These are phyloP conservation scores for Seiridium unicorne DNA, from an alignment of 2,329 filamentous ascomycete species.

Conservation along the genomic window DNA sequence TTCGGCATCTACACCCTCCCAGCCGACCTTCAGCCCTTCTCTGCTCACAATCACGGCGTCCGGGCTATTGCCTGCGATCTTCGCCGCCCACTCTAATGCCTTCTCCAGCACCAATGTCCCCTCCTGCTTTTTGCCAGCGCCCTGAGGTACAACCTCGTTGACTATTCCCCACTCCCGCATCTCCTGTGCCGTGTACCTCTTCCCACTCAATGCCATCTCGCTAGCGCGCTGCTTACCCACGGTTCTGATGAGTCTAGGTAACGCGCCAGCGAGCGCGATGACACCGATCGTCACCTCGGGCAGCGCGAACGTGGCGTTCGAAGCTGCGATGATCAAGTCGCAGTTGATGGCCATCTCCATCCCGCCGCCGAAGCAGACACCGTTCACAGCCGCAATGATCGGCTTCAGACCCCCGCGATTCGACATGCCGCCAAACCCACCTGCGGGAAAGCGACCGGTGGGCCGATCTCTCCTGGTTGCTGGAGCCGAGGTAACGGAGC, in stretches of 20 bases:
- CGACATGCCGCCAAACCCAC: conserved; percentile 65
- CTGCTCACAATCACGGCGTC: conserved; percentile 74
- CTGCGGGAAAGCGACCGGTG: conserved; percentile 31
- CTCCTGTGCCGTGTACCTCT: conserved; percentile 56
- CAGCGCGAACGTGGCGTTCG: conserved; percentile 60
- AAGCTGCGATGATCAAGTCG: conserved; percentile 67
- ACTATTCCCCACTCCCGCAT: conserved; percentile 67
- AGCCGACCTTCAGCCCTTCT: conserved; percentile 69
- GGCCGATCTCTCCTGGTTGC: neutral
- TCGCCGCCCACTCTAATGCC: conserved; percentile 59
- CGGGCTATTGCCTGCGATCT: conserved; percentile 66
- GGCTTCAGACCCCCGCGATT: conserved; percentile 71
- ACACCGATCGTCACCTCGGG: conserved; percentile 73
- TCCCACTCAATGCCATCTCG: conserved; percentile 68
- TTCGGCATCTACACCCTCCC: conserved; percentile 67
- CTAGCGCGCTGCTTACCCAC: conserved; percentile 69
- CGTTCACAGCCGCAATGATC: conserved; percentile 74
- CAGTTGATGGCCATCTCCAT: conserved; percentile 75
- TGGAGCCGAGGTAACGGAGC: neutral
- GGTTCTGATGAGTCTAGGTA: conserved; percentile 64
- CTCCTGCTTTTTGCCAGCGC: conserved; percentile 10
- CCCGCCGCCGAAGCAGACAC: conserved; percentile 71
- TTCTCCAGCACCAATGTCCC: conserved; percentile 47
- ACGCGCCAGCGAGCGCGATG: conserved; percentile 67
- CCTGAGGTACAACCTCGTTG: conserved; percentile 56